Base-by-base conservation (phyloP, 2,329 filamentous ascomycete genomes). In the Neonectria sp. region DNA sequence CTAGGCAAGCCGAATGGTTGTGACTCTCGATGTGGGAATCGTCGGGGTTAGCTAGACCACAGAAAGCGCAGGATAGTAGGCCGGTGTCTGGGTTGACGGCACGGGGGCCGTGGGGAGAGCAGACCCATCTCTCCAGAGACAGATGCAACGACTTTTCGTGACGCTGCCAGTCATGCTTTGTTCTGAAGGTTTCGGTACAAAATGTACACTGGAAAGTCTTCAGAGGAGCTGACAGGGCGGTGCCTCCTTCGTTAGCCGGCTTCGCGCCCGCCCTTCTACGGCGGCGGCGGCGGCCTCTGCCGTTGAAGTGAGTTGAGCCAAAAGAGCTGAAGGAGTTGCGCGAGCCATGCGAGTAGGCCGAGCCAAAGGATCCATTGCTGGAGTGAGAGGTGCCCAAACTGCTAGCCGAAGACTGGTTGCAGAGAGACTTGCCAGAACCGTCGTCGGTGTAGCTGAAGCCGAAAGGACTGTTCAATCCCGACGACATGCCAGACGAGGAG, bases 161-260 rank as follows among this genome's bases (percentile, higher is more conserved):
- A 65, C 91, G 84, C 73, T 91, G 89, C 90, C 90, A 92, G 78
- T 92, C 90, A 73, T 92, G 89, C 76, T 92, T 92, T 4, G 89
- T 91, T 71, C 89, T 84, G 79, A 91, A 92, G 0, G 88, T 90
- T 70, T 91, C 89, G 7, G 90, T 91, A 77, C 90, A 92, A 82
- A 92, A 92, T 68, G 90, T 92, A 78, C 90, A 92, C 78, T 91
- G 89, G 78, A 87, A 90, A 2, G 87, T 88, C 74, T 88, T 89
- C 65, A 86, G 80, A 3, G 85, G 86, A 4, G 80, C 79, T 12
- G 73, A 72, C 2, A 86, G 78, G 8, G 76, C 70, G 1, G 76
- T 77, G 55, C 76, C 77, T 29, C 61, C 48, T 15, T 84, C 82
- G 1, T 82, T 81, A 1, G 69, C 69, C 13, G 76, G 75, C 70